These are phyloP conservation scores for Saccharomyces uvarum DNA, from an alignment of 1,139 yeast genomes.

Conservation along the genomic window DNA sequence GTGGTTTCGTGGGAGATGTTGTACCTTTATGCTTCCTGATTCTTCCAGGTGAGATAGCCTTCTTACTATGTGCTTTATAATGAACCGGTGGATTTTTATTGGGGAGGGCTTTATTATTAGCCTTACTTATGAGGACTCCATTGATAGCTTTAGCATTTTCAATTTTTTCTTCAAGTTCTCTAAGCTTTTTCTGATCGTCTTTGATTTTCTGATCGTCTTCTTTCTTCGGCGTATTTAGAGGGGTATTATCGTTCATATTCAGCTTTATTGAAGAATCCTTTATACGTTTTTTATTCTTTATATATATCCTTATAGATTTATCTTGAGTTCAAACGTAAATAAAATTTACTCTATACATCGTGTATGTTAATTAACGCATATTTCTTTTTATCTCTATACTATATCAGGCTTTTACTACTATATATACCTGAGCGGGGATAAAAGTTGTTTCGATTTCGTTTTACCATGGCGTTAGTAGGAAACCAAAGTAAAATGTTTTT, in stretches of 20 bases:
- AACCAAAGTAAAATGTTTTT: neutral
- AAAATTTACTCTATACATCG: neutral
- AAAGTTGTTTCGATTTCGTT: neutral
- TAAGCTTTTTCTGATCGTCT: neutral
- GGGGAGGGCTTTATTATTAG: neutral
- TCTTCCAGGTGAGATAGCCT: neutral
- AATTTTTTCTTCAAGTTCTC: neutral
- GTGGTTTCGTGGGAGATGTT: neutral
- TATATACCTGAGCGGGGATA: neutral
- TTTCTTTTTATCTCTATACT: neutral
- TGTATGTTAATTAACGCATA: neutral
- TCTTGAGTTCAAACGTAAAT: neutral
- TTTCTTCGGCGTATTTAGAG: neutral
- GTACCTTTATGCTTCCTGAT: neutral
- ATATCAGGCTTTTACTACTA: neutral
- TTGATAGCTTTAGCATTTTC: neutral
- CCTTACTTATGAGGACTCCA: neutral
- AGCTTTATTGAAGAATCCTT: neutral
- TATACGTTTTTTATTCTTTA: neutral
- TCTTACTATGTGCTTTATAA: neutral
- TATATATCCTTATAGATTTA: neutral
- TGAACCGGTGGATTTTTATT: neutral
- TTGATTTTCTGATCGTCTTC: neutral
- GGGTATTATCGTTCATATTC: neutral
- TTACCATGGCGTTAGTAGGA: neutral